Conservation (phyloP, 2,329 filamentous ascomycete species). For the Monilinia fructigena region DNA sequence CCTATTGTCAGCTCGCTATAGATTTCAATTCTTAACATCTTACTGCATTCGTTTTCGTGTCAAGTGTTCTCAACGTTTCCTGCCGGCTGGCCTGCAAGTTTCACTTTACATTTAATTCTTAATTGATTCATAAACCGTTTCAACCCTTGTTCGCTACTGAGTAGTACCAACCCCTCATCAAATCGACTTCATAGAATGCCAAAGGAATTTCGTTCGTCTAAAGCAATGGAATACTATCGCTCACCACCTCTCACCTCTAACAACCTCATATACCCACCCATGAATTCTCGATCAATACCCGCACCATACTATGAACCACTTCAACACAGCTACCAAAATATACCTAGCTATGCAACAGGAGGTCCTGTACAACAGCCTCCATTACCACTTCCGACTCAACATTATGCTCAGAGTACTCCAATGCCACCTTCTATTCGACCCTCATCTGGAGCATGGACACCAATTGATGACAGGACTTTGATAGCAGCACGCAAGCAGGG, state of each 20-base stretch:
- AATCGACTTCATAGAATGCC: constrained; percentile 17
- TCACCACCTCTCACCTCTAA: constrained; percentile 21
- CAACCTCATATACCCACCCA: constrained; percentile 16
- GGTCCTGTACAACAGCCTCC: constrained; percentile 27
- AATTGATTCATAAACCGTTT: constrained; percentile 19
- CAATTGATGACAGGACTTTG: constrained; percentile 71
- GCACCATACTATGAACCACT: constrained; percentile 23
- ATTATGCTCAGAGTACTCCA: constrained; percentile 12
- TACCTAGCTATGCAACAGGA: constrained; percentile 24
- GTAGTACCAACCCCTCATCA: neutral
- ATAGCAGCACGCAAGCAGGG: constrained; percentile 69
- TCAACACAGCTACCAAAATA: constrained; percentile 21
- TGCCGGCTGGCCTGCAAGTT: constrained; percentile 19
- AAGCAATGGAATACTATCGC: constrained; percentile 23
- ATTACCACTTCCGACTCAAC: constrained; percentile 23
- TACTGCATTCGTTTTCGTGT: constrained; percentile 20
- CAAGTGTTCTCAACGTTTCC: constrained; percentile 19
- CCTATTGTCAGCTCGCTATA: constrained; percentile 20
- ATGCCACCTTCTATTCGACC: constrained; percentile 44
- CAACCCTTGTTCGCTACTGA: constrained; percentile 4
- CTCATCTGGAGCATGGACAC: constrained; percentile 68
- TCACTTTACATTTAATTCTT: constrained; percentile 10
- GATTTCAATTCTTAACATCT: constrained; percentile 19
- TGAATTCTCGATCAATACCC: constrained; percentile 7
- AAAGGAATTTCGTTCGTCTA: constrained; percentile 14